Percentiles rank a stretch among this genome's conserved stretches.
These are phyloP conservation scores for Danielozyma ontarioensis DNA, from an alignment of 805 yeast genomes.

Conservation along the genomic window DNA sequence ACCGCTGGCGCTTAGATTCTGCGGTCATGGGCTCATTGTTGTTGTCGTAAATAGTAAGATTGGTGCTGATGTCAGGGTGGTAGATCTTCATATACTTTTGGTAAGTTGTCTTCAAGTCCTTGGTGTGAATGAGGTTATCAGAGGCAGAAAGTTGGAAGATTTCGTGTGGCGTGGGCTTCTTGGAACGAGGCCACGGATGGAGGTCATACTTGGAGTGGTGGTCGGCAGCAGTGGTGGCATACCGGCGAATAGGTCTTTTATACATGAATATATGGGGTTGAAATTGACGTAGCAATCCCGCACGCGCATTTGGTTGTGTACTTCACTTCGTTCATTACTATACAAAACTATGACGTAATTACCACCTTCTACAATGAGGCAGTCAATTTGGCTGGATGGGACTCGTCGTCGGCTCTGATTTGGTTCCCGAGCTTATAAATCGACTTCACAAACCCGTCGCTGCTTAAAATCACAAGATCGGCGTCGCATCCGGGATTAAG, in stretches of 20 bases:
- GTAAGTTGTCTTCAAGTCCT: constrained; percentile 33
- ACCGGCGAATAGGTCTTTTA: constrained; percentile 5
- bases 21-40: constrained; percentile 24
- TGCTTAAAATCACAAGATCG: constrained; percentile 45
- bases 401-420: constrained; percentile 7
- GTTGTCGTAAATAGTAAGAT: constrained; percentile 18
- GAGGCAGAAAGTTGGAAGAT: constrained; percentile 35
- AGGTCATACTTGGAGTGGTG: constrained; percentile 21
- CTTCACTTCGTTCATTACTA: too few species aligned
- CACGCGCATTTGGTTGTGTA: too few species aligned
- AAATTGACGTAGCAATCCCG: neutral
- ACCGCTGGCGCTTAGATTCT: constrained; percentile 27
- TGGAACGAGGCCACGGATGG: constrained; percentile 53
- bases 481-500: constrained; percentile 52
- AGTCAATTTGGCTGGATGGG: neutral
- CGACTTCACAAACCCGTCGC: constrained; percentile 37
- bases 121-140: constrained; percentile 29
- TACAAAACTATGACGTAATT: too few species aligned
- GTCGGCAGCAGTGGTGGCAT: constrained; percentile 13
- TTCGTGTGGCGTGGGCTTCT: constrained; percentile 66
- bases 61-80: constrained; percentile 65
- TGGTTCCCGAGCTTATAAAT: constrained; percentile 49
- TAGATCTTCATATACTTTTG: constrained; percentile 57
- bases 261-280: too few species aligned
- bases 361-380: too few species aligned